Evolutionary conservation across 2,329 filamentous ascomycete genomes (phyloP).

Genomic region (Falciphora oryzae): DNA sequence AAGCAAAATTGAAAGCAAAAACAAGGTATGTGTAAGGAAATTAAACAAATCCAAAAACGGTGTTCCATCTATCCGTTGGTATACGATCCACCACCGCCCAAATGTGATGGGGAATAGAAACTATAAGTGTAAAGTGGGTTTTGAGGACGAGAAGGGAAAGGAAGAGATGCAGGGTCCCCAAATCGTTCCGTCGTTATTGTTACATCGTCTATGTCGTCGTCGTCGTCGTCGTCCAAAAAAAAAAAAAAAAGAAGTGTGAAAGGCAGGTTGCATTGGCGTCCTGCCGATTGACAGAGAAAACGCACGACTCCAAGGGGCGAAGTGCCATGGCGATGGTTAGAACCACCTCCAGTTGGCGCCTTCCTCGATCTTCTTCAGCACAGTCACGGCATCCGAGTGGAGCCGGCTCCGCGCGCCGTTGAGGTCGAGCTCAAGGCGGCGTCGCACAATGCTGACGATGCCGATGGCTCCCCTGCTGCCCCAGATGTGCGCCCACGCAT

Average conservation of each 20-base stretch:
- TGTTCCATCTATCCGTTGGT: background rate
- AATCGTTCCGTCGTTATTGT: constrained; percentile 1
- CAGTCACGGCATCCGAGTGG: constrained; percentile 47
- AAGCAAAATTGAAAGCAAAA: constrained; percentile 5
- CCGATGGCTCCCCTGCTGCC: constrained; percentile 36
- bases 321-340: constrained; percentile 17
- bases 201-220: background rate
- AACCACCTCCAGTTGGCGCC: constrained; percentile 37
- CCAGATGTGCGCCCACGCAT: constrained; percentile 20
- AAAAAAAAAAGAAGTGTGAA: background rate
- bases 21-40: background rate
- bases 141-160: background rate
- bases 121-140: background rate
- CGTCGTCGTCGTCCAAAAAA: background rate
- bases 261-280: background rate
- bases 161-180: background rate
- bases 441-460: constrained; percentile 43
- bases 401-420: constrained; percentile 39
- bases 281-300: background rate
- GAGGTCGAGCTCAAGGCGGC: constrained; percentile 43
- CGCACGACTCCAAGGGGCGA: background rate
- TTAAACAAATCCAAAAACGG: background rate
- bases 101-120: background rate
- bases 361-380: constrained; percentile 46
- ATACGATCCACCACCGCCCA: background rate